Percentiles rank a stretch among this genome's conserved stretches.
Conservation (phyloP, 768 basidiomycete species). For the Pisolithus sp. region DNA sequence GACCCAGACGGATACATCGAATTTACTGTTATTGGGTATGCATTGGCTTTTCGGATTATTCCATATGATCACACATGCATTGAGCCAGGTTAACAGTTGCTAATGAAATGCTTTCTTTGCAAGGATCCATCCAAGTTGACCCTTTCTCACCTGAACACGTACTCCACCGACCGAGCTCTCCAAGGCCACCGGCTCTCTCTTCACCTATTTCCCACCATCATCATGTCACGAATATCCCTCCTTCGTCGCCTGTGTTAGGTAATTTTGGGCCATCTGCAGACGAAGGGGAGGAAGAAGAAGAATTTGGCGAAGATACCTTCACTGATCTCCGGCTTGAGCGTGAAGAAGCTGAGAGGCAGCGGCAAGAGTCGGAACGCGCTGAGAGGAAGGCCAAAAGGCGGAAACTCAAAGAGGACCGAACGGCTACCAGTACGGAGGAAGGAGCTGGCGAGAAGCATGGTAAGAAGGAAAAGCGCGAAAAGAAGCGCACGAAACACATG, state of each 20-base stretch:
- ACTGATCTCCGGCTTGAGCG: constrained; percentile 18
- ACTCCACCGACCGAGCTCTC: constrained; percentile 18
- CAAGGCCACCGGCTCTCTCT: constrained; percentile 13
- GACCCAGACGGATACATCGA: constrained; percentile 59
- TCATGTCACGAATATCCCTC: neutral
- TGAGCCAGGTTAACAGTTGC: constrained; percentile 73
- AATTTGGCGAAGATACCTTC: constrained; percentile 28
- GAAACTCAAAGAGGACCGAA: constrained; percentile 19
- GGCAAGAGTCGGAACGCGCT: constrained; percentile 23
- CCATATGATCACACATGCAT: too few species aligned
- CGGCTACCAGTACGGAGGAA: constrained; percentile 6
- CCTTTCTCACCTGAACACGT: constrained; percentile 64
- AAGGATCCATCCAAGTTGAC: constrained; percentile 75
- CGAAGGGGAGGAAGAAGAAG: constrained; percentile 10
- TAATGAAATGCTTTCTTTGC: constrained; percentile 88
- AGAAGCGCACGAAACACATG: constrained; percentile 7
- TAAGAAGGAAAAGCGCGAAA: constrained; percentile 21
- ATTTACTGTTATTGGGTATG: constrained; percentile 81
- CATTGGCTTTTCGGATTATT: neutral
- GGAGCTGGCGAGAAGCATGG: constrained; percentile 8
- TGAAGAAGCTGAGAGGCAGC: constrained; percentile 17
- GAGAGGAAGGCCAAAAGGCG: constrained; percentile 27
- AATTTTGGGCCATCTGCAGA: constrained; percentile 6
- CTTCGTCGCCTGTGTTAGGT: constrained; percentile 4
- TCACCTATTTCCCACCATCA: constrained; percentile 1